These are phyloP conservation scores for Triadica sebifera DNA, from an alignment of 345 rosid genomes.

Conservation along the genomic window DNA sequence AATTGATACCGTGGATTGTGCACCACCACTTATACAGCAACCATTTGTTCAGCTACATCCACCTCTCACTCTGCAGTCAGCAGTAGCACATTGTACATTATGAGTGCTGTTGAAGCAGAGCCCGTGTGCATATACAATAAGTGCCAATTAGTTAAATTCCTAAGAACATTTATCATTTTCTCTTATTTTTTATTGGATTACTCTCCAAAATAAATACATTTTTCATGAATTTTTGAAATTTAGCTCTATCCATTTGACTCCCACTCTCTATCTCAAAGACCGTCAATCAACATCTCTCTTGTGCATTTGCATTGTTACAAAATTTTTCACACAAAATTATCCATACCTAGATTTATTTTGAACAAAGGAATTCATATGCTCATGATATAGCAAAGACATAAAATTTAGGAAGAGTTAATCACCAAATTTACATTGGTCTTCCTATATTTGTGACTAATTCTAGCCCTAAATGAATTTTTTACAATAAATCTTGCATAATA, in stretches of 20 bases:
- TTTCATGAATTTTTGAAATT: no score
- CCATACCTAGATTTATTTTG: no score
- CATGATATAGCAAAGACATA: no score
- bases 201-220: not conserved
- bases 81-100: not conserved
- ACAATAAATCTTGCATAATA: not conserved
- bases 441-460: no score
- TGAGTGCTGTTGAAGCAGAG: not conserved
- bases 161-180: not conserved
- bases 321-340: no score
- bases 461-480: no score
- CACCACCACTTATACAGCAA: conserved; percentile 4
- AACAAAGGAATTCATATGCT: no score
- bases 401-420: no score
- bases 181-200: not conserved
- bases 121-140: not conserved
- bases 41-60: conserved; percentile 5
- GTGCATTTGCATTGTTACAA: no score
- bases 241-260: no score
- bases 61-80: conserved; percentile 1
- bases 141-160: not conserved
- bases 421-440: not conserved
- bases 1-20: not conserved
- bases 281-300: no score
- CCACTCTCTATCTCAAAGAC: no score